A percentile compares a stretch with the other conserved stretches of the same genome.
phyloP scores from a whole-genome alignment of 805 yeast species.

The Isabelozyma rhagii region DNA sequence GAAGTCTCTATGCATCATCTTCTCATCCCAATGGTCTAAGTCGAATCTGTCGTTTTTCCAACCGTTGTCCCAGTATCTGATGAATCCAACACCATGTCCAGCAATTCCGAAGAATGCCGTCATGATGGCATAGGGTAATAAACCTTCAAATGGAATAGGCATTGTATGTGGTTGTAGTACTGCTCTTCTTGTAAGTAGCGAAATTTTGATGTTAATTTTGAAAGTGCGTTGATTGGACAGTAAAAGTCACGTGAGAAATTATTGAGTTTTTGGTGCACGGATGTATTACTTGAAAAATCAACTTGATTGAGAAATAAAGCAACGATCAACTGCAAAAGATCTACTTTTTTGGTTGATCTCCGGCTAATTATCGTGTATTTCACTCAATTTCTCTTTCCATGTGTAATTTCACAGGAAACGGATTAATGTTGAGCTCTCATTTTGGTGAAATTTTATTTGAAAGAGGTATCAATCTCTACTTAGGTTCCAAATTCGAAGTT shows the following conservation, averaged over 20 bases:
- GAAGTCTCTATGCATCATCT: slow-evolving; percentile 67
- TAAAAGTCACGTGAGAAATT: not conserved
- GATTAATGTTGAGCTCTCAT: no score
- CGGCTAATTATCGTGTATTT: no score
- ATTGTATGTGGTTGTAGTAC: slow-evolving; percentile 10
- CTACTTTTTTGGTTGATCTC: no score
- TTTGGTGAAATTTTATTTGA: no score
- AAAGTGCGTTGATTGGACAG: slow-evolving; percentile 1
- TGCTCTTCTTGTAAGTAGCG: not conserved
- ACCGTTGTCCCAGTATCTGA: slow-evolving; percentile 49
- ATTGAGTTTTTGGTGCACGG: not conserved
- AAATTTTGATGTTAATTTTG: not conserved
- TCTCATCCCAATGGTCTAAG: slow-evolving; percentile 43
- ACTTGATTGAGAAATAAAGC: no score
- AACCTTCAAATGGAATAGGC: slow-evolving; percentile 49
- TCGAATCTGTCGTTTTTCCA: slow-evolving; percentile 46
- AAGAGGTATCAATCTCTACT: no score
- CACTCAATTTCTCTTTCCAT: no score
- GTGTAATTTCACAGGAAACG: no score
- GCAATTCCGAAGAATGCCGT: slow-evolving; percentile 43
- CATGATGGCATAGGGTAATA: slow-evolving; percentile 45
- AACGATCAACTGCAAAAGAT: not conserved
- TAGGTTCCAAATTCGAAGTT: no score
- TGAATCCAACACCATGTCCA: slow-evolving; percentile 43
- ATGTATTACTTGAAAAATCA: not conserved